Base-by-base conservation (phyloP, 495 filamentous ascomycete genomes). In the Lophiotrema nucula region DNA sequence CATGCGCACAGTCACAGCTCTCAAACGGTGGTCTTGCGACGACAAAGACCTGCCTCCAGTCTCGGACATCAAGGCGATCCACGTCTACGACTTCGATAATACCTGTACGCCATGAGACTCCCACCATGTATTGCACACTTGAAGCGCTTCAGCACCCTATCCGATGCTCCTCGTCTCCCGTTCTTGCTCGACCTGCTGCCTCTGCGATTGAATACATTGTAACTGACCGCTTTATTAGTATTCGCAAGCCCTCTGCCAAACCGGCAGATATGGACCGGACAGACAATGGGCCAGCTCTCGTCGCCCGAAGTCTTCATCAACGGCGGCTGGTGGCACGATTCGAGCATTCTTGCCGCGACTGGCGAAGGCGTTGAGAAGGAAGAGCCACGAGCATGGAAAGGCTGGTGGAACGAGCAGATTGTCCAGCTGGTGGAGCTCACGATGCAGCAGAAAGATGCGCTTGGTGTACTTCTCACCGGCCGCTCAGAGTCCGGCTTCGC, bases 31-130 rank as follows among this genome's bases (percentile, higher is more conserved):
- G 91, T 93, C 89, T 12, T 81, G 89, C 56, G 72, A 81, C 44
- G 80, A 84, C 64, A 84, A 81, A 67, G 82, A 87, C 56, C 78
- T 92, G 18, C 90, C 90, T 58, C 83, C 79, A 52, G 75, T 83
- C 18, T 78, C 86, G 18, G 77, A 81, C 64, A 86, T 97, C 67
- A 88, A 82, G 68, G 70, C 82, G 5, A 83, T 99, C 48, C 93
- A 99, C 69, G 80, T 99, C 55, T 99, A 97, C 76, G 93, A 99
- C 73, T 99, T 99, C 70, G 93, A 99, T 69, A 97, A 99, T 67
- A 99, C 93, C 35, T 76, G 90, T 95, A 77, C 72, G 83, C 31
- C 26, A 31, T 37, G 22, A 31, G n/a, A n/a, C n/a, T n/a, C n/a
- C n/a, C n/a, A n/a, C n/a, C n/a, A n/a, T n/a, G n/a, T n/a, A n/a